Conservation (phyloP, 139 green algal genomes). For the Tetradesmus lagerheimii region DNA sequence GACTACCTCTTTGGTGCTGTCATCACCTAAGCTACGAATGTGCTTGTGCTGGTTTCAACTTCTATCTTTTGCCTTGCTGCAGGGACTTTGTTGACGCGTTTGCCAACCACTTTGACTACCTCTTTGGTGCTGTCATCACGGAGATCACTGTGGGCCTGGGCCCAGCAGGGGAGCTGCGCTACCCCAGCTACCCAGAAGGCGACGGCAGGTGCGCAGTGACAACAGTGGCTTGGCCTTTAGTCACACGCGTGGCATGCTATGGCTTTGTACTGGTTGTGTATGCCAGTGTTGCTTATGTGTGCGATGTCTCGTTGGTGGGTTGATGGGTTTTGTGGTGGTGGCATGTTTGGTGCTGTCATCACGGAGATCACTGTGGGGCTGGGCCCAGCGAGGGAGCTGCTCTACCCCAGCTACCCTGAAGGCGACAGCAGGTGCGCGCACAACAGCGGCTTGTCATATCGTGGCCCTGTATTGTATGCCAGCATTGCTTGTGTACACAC, state of each 20-base stretch:
- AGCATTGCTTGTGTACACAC: no score
- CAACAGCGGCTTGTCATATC: no score
- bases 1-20: slow-evolving; percentile 64
- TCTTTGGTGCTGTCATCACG: slow-evolving; percentile 79
- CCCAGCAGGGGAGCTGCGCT: slow-evolving; percentile 98
- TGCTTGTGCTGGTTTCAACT: no score
- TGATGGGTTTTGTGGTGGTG: no score
- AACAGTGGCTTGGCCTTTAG: no score
- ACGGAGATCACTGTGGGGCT: slow-evolving; percentile 96
- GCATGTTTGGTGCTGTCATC: slow-evolving; percentile 80
- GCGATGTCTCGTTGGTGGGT: no score
- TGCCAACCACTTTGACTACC: slow-evolving; percentile 43
- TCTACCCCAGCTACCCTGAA: slow-evolving; percentile 98
- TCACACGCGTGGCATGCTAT: no score
- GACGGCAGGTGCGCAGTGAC: slow-evolving; percentile 70
- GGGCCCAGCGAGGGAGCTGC: slow-evolving; percentile 96
- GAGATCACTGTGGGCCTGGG: slow-evolving; percentile 97
- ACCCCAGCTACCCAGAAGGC: slow-evolving; percentile 97
- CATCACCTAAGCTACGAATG: slow-evolving; percentile 93
- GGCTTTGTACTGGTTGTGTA: no score
- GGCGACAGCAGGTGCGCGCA: slow-evolving; percentile 80
- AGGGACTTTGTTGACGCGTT: background rate
- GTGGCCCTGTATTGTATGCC: no score
- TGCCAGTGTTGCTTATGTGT: no score
- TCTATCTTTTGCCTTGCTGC: slow-evolving; percentile 41